Percentiles rank a stretch among this genome's conserved stretches.
Conservation (phyloP, 176 grass and related monocot species). For the Carex myosuroides region DNA sequence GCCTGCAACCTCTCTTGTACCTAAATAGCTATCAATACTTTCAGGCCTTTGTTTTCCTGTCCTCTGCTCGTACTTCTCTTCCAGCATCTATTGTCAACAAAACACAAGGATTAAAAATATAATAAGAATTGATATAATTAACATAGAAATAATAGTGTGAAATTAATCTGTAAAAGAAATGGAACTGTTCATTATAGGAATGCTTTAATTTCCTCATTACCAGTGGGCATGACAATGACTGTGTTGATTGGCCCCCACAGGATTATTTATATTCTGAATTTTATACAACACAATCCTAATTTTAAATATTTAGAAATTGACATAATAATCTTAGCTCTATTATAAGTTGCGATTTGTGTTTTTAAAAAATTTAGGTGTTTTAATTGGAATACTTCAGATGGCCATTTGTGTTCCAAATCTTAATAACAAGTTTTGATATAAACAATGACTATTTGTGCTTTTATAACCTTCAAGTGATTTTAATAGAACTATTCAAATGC, state of each 20-base stretch:
- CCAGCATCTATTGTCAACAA: slow-evolving; percentile 43
- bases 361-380: too few relatives aligned
- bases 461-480: neutral
- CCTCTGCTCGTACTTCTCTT: slow-evolving; percentile 69
- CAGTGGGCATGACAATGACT: neutral
- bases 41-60: slow-evolving; percentile 64
- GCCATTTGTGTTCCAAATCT: too few relatives aligned
- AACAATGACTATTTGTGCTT: neutral
- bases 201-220: neutral
- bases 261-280: neutral
- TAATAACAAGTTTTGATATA: neutral
- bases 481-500: neutral
- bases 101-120: neutral
- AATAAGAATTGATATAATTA: neutral
- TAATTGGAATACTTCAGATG: too few relatives aligned
- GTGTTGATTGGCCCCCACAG: neutral
- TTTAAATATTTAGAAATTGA: too few relatives aligned
- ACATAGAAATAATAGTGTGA: neutral
- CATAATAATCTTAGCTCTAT: too few relatives aligned
- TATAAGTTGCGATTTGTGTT: too few relatives aligned
- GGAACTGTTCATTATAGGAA: neutral
- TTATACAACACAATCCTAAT: neutral
- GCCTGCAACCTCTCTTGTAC: slow-evolving; percentile 36
- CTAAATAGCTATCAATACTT: slow-evolving; percentile 49
- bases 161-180: neutral